A percentile compares a stretch with the other conserved stretches of the same genome.
phyloP scores from a whole-genome alignment of 805 yeast species.

The Hanseniaspora clermontiae region DNA sequence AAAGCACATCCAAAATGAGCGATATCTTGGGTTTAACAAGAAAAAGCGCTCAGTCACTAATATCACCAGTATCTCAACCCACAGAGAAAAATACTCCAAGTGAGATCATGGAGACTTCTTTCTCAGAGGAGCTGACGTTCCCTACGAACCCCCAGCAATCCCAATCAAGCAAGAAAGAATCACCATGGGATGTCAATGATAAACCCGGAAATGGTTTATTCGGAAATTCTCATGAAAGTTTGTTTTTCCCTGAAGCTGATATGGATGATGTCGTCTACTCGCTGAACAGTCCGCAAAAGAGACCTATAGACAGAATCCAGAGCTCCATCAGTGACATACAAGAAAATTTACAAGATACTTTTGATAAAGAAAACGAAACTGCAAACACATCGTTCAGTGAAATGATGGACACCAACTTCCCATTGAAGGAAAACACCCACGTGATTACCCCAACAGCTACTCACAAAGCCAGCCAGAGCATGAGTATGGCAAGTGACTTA shows the following conservation, averaged over 20 bases:
- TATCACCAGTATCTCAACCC: background rate
- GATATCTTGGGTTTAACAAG: background rate
- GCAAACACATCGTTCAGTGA: background rate
- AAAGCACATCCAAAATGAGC: background rate
- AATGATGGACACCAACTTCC: slow-evolving; percentile 1
- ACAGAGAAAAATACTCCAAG: background rate
- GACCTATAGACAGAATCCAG: background rate
- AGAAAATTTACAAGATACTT: background rate
- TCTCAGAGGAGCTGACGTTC: slow-evolving; percentile 5
- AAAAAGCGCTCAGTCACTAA: background rate
- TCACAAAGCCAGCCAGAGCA: slow-evolving; percentile 9
- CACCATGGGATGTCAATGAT: background rate
- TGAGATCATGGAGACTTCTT: slow-evolving; percentile 8
- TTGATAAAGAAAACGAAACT: too few species aligned
- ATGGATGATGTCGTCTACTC: slow-evolving; percentile 10
- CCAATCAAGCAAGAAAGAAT: background rate
- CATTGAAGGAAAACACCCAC: background rate
- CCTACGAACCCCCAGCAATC: background rate
- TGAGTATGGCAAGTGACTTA: background rate
- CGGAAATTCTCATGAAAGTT: background rate
- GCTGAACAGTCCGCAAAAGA: slow-evolving; percentile 10
- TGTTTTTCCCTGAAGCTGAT: background rate
- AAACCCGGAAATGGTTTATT: background rate
- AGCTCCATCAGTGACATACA: background rate
- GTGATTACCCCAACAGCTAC: background rate